A percentile compares a stretch with the other conserved stretches of the same genome.
Evolutionary conservation across 164 flowering plant genomes (phyloP).

Genomic region (Protea cynaroides): DNA sequence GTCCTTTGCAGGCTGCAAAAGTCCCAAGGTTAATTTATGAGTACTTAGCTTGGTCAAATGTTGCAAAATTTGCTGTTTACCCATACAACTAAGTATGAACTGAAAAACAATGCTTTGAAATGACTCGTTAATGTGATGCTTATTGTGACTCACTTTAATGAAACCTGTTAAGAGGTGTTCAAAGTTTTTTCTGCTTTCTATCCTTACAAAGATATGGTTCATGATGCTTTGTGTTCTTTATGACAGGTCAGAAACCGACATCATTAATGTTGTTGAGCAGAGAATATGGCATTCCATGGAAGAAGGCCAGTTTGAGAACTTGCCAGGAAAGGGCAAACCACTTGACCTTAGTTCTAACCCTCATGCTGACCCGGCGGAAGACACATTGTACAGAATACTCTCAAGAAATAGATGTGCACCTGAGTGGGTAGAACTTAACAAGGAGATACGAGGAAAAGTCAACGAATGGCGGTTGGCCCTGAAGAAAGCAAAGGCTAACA

Average conservation of each 20-base stretch:
- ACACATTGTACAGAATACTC: conserved; percentile 76
- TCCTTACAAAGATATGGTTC: not conserved
- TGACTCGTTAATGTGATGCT: no score
- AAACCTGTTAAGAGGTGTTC: no score
- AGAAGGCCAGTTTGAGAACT: conserved; percentile 90
- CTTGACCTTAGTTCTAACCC: conserved; percentile 61
- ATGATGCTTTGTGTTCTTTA: conserved; percentile 7
- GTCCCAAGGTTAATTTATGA: no score
- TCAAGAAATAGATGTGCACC: conserved; percentile 84
- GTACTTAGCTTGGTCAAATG: no score
- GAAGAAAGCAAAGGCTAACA: conserved; percentile 53
- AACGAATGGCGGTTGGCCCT: conserved; percentile 59
- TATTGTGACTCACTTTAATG: no score
- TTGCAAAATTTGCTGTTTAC: no score
- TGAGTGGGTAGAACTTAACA: conserved; percentile 94
- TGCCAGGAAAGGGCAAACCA: conserved; percentile 96
- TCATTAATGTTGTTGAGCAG: conserved; percentile 78
- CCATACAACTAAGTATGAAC: no score
- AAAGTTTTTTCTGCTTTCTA: not conserved
- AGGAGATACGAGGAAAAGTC: conserved; percentile 54
- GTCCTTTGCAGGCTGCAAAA: no score
- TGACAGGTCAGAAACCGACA: conserved; percentile 84
- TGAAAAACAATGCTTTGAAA: no score
- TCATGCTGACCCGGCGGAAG: conserved; percentile 92
- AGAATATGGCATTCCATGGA: conserved; percentile 93